Evolutionary conservation across 257 asterid genomes (phyloP).

Genomic region (Solanum clarkiae): DNA sequence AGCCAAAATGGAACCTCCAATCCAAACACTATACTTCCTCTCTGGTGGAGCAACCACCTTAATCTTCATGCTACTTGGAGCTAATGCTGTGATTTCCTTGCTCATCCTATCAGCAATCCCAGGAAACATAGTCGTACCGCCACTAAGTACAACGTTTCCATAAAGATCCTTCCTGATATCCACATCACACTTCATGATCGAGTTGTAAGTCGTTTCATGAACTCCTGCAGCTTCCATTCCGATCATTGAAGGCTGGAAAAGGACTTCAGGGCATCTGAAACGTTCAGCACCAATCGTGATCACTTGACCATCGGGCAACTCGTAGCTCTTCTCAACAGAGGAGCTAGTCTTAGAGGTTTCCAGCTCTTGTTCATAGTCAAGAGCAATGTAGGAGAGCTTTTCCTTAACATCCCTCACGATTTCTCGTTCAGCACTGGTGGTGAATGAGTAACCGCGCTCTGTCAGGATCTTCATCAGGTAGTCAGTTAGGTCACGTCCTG

Average conservation of each 20-base stretch:
- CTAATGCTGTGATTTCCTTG: constrained; percentile 8
- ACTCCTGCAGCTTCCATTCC: constrained; percentile 9
- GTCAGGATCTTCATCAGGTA: background rate
- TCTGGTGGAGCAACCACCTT: constrained; percentile 12
- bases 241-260: constrained; percentile 6
- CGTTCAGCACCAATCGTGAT: constrained; percentile 6
- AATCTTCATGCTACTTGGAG: background rate
- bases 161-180: constrained; percentile 3
- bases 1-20: constrained; percentile 11
- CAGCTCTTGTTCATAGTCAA: constrained; percentile 3
- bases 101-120: constrained; percentile 12
- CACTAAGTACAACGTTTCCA: constrained; percentile 7
- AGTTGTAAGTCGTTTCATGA: background rate
- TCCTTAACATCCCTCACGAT: constrained; percentile 1
- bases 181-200: background rate
- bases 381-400: constrained; percentile 1
- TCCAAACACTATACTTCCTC: constrained; percentile 13
- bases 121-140: constrained; percentile 6
- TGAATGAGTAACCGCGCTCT: constrained; percentile 3
- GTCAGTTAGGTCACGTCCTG: constrained; percentile 1
- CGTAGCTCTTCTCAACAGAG: background rate
- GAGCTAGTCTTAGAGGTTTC: constrained; percentile 5
- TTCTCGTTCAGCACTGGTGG: background rate
- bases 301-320: background rate
- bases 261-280: constrained; percentile 9